Conservation (phyloP, 768 basidiomycete genomes). For the Terana coerulea region DNA sequence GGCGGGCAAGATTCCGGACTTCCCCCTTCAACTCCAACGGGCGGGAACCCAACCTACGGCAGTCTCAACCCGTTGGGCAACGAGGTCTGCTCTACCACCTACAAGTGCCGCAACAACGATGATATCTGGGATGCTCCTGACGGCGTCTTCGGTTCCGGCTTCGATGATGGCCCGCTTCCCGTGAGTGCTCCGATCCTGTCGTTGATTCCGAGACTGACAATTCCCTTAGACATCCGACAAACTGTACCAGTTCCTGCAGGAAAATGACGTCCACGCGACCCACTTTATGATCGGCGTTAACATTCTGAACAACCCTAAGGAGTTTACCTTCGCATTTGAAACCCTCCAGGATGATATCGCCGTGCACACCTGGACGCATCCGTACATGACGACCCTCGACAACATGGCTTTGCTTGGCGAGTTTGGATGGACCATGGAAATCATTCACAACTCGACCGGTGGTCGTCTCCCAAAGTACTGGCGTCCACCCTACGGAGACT, state of each 20-base stretch:
- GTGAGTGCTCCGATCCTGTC: constrained; percentile 27
- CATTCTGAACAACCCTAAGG: constrained; percentile 52
- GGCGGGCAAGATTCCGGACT: constrained; percentile 69
- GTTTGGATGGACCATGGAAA: constrained; percentile 52
- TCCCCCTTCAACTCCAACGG: constrained; percentile 46
- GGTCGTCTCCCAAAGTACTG: constrained; percentile 75
- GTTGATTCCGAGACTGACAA: constrained; percentile 10
- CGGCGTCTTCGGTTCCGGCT: constrained; percentile 60
- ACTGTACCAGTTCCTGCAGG: constrained; percentile 63
- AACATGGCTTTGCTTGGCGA: constrained; percentile 42
- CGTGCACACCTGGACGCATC: constrained; percentile 44
- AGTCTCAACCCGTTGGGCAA: constrained; percentile 40
- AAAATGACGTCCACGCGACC: constrained; percentile 68
- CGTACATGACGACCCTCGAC: constrained; percentile 45
- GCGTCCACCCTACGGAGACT: constrained; percentile 87
- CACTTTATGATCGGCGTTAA: constrained; percentile 90
- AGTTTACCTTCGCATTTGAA: constrained; percentile 52
- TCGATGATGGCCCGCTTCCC: constrained; percentile 77
- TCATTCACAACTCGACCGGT: constrained; percentile 52
- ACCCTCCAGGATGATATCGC: constrained; percentile 31
- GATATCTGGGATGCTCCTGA: constrained; percentile 74
- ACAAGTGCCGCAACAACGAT: constrained; percentile 51
- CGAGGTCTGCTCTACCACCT: constrained; percentile 73
- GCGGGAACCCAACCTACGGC: constrained; percentile 33
- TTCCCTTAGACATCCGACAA: constrained; percentile 30